Evolutionary conservation across 1,139 yeast species (phyloP).

Genomic region (Suhomyces bokatorum): DNA sequence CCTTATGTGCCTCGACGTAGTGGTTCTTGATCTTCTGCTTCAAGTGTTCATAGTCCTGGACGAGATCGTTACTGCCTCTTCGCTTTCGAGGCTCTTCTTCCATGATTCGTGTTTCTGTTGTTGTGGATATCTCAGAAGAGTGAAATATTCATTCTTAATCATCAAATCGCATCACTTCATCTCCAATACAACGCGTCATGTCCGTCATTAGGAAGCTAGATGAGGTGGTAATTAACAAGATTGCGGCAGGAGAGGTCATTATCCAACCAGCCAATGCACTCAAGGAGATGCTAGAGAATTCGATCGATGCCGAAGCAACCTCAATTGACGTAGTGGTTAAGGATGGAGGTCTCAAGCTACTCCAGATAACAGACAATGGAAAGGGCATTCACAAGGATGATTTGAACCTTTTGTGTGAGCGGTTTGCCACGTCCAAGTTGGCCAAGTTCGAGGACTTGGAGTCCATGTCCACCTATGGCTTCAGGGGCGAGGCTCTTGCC

Average conservation of each 20-base stretch:
- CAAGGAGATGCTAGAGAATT: conserved; percentile 56
- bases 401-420: conserved; percentile 50
- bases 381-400: conserved; percentile 49
- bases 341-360: conserved; percentile 55
- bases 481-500: conserved; percentile 62
- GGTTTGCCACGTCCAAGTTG: conserved; percentile 60
- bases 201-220: conserved; percentile 50
- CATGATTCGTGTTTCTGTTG: background rate
- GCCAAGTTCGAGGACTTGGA: conserved; percentile 50
- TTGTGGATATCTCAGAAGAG: background rate
- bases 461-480: conserved; percentile 56
- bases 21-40: conserved; percentile 23
- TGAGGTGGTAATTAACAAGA: conserved; percentile 72
- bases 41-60: conserved; percentile 28
- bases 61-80: conserved; percentile 20
- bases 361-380: conserved; percentile 58
- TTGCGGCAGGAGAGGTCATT: conserved; percentile 97
- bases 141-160: background rate
- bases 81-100: conserved; percentile 8
- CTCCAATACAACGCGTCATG: conserved; percentile 1
- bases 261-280: conserved; percentile 84
- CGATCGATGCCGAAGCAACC: conserved; percentile 53
- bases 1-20: conserved; percentile 35
- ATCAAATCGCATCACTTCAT: background rate
- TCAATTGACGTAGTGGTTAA: conserved; percentile 51